phyloP scores from a whole-genome alignment of 2,329 filamentous ascomycete genomes.

The Nothopassalora personata region DNA sequence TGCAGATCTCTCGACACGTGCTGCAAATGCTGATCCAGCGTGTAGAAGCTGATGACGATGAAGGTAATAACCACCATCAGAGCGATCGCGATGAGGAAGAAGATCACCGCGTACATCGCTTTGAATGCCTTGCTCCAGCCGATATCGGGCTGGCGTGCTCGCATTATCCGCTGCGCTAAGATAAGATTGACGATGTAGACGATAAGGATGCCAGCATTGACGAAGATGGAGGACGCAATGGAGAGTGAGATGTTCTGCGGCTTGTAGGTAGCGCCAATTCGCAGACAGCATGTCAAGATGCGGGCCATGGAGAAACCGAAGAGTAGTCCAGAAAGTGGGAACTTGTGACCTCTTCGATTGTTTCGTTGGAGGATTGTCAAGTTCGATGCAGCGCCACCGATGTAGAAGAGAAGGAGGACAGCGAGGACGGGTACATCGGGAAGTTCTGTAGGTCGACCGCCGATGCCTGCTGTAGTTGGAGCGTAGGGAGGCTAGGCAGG shows the following conservation, averaged over 20 bases:
- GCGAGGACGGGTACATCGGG: slow-evolving; percentile 39
- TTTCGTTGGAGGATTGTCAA: slow-evolving; percentile 41
- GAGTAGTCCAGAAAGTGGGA: slow-evolving; percentile 37
- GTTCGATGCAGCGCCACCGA: slow-evolving; percentile 36
- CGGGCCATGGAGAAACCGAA: slow-evolving; percentile 44
- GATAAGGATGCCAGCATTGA: slow-evolving; percentile 29
- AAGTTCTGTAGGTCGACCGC: slow-evolving; percentile 33
- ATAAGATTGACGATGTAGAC: slow-evolving; percentile 30
- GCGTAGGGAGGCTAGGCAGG: slow-evolving; percentile 26
- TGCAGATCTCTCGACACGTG: slow-evolving; percentile 17
- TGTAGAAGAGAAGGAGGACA: slow-evolving; percentile 40
- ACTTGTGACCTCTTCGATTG: slow-evolving; percentile 36
- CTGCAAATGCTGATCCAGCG: slow-evolving; percentile 17
- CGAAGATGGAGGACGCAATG: slow-evolving; percentile 31
- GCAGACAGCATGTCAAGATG: slow-evolving; percentile 36
- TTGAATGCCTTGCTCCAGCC: slow-evolving; percentile 25
- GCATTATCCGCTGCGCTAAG: slow-evolving; percentile 27
- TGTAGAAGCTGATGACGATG: slow-evolving; percentile 29
- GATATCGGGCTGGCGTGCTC: slow-evolving; percentile 25
- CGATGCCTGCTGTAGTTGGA: slow-evolving; percentile 29
- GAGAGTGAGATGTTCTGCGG: slow-evolving; percentile 27
- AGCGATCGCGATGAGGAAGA: slow-evolving; percentile 11
- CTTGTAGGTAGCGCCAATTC: slow-evolving; percentile 29
- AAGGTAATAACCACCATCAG: slow-evolving; percentile 26
- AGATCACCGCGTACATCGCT: slow-evolving; percentile 9